A percentile compares a stretch with the other conserved stretches of the same genome.
Conservation (phyloP, 805 yeast genomes). For the Wickerhamiella sergipiensis region DNA sequence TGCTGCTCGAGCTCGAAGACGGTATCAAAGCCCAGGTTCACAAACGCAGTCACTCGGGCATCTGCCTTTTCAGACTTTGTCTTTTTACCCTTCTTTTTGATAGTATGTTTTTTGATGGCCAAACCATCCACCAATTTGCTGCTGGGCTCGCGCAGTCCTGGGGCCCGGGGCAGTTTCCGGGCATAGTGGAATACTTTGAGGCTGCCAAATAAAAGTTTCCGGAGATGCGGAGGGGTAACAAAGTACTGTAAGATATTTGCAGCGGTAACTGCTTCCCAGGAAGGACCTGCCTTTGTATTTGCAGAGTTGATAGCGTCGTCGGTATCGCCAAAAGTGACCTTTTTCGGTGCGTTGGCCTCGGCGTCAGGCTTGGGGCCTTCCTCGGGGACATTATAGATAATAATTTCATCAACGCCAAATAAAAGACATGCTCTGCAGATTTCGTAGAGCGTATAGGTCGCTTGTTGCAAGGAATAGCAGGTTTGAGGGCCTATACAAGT, state of each 20-base stretch:
- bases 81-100: slow-evolving; percentile 28
- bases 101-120: slow-evolving; percentile 53
- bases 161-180: slow-evolving; percentile 51
- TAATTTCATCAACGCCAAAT: slow-evolving; percentile 60
- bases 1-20: slow-evolving; percentile 43
- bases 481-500: slow-evolving; percentile 39
- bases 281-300: slow-evolving; percentile 9
- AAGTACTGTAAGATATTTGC: slow-evolving; percentile 66
- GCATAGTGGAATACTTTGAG: slow-evolving; percentile 42
- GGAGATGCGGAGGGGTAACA: slow-evolving; percentile 72
- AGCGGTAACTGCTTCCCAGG: slow-evolving; percentile 15
- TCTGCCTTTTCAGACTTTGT: slow-evolving; percentile 39
- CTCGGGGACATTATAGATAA: slow-evolving; percentile 44
- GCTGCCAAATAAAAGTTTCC: slow-evolving; percentile 45
- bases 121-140: slow-evolving; percentile 26
- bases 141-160: slow-evolving; percentile 45
- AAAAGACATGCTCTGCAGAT: slow-evolving; percentile 62
- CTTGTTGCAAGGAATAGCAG: slow-evolving; percentile 57
- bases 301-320: slow-evolving; percentile 12
- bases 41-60: slow-evolving; percentile 49
- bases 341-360: slow-evolving; percentile 23
- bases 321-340: slow-evolving; percentile 16
- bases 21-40: slow-evolving; percentile 56
- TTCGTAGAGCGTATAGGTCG: slow-evolving; percentile 61
- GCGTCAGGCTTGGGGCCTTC: slow-evolving; percentile 13